Evolutionary conservation across 2,329 filamentous ascomycete genomes (phyloP).

Genomic region (Ophiostoma montium): DNA sequence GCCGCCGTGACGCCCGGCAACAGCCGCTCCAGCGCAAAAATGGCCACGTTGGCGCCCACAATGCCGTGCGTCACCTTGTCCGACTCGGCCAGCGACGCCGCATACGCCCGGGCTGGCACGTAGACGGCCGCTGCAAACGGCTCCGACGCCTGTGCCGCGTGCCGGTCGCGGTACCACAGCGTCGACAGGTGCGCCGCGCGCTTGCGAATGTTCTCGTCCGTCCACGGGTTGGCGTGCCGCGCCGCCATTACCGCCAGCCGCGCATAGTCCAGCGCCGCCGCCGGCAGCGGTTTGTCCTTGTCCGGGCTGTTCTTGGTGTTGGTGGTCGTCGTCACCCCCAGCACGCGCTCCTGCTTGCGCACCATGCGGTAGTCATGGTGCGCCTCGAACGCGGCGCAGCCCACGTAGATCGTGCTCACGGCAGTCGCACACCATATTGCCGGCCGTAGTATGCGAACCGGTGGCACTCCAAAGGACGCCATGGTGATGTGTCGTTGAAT

Average conservation of each 20-base stretch:
- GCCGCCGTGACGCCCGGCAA: slow-evolving; percentile 7
- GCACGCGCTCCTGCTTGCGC: slow-evolving; percentile 1
- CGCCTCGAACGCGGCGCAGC: slow-evolving; percentile 11
- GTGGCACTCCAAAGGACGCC: slow-evolving; percentile 6
- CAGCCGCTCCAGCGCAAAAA: slow-evolving; percentile 10
- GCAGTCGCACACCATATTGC: slow-evolving; percentile 13
- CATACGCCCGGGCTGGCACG: neutral
- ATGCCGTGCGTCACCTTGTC: slow-evolving; percentile 11
- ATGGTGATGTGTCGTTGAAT: neutral
- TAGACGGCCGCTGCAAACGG: neutral
- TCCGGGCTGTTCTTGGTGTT: neutral
- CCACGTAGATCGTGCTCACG: slow-evolving; percentile 11
- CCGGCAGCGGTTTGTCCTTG: neutral
- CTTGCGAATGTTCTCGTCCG: neutral
- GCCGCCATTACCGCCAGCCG: neutral
- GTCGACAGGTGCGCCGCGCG: neutral
- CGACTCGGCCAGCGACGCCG: slow-evolving; percentile 6
- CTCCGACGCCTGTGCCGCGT: neutral
- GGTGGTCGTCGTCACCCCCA: neutral
- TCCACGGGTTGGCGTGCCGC: neutral
- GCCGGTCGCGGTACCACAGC: neutral
- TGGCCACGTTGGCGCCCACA: slow-evolving; percentile 11
- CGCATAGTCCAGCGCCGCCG: neutral
- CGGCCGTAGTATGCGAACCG: slow-evolving; percentile 13
- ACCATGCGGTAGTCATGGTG: slow-evolving; percentile 11